These are phyloP conservation scores for Sequoiadendron giganteum DNA, from an alignment of 75 land plant species.

Conservation along the genomic window DNA sequence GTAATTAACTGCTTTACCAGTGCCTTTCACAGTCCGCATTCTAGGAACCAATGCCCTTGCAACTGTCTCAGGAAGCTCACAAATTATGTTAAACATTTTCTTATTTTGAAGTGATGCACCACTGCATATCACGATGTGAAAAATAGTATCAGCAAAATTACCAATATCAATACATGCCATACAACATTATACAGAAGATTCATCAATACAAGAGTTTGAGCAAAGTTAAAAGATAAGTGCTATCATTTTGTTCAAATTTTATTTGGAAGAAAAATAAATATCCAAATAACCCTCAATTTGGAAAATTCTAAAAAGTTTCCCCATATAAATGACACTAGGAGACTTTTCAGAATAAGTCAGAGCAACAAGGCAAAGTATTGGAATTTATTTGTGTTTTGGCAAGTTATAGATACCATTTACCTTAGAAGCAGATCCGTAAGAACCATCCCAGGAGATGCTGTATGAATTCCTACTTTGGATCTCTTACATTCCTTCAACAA, in stretches of 20 bases:
- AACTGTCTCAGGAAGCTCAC: slow-evolving; percentile 99
- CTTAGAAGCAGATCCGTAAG: slow-evolving; percentile 92
- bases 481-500: slow-evolving; percentile 82
- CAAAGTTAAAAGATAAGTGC: neutral
- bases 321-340: neutral
- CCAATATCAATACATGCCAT: neutral
- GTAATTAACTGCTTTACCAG: slow-evolving; percentile 89
- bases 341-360: neutral
- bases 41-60: slow-evolving; percentile 91
- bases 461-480: slow-evolving; percentile 87
- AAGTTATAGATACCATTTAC: slow-evolving; percentile 26
- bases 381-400: neutral
- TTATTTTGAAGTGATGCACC: slow-evolving; percentile 89
- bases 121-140: slow-evolving; percentile 44
- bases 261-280: neutral
- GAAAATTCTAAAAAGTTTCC: neutral
- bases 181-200: neutral
- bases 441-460: slow-evolving; percentile 99
- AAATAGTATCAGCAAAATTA: neutral
- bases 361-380: neutral
- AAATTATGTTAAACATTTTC: slow-evolving; percentile 95
- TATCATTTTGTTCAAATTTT: neutral
- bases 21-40: slow-evolving; percentile 91
- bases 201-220: neutral
- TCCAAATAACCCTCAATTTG: neutral